These are phyloP conservation scores for Metarhizium humberi DNA, from an alignment of 2,329 filamentous ascomycete species.

Conservation along the genomic window DNA sequence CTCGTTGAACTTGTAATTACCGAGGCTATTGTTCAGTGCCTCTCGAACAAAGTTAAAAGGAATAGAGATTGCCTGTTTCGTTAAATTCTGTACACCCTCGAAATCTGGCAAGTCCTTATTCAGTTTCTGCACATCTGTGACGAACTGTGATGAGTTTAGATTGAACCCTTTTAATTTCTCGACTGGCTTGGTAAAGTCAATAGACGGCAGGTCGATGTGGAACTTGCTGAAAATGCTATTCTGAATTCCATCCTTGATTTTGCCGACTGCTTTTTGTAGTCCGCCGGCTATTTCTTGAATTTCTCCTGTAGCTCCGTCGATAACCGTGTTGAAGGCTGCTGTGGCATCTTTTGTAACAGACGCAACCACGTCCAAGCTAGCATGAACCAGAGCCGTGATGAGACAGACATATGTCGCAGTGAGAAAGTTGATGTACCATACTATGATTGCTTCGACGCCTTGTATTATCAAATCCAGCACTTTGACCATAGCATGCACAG, in stretches of 20 bases:
- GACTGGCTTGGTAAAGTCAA: slow-evolving; percentile 59
- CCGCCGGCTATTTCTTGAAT: slow-evolving; percentile 49
- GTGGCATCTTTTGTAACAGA: slow-evolving; percentile 44
- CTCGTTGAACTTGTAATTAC: slow-evolving; percentile 68
- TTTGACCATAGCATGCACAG: slow-evolving; percentile 69
- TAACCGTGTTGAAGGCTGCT: slow-evolving; percentile 37
- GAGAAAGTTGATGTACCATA: slow-evolving; percentile 89
- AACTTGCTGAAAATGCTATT: slow-evolving; percentile 41
- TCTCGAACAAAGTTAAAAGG: slow-evolving; percentile 76
- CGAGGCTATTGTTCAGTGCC: slow-evolving; percentile 61
- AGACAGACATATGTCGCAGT: slow-evolving; percentile 86
- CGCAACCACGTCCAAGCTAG: slow-evolving; percentile 61
- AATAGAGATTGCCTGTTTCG: slow-evolving; percentile 60
- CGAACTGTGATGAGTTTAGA: slow-evolving; percentile 56
- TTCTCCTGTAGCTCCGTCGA: slow-evolving; percentile 45
- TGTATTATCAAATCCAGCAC: slow-evolving; percentile 73
- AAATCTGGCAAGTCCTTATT: slow-evolving; percentile 78
- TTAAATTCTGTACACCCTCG: slow-evolving; percentile 72
- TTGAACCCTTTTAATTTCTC: slow-evolving; percentile 60
- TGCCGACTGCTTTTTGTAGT: slow-evolving; percentile 37
- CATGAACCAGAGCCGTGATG: slow-evolving; percentile 72
- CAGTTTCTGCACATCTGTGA: slow-evolving; percentile 59
- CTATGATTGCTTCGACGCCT: slow-evolving; percentile 74
- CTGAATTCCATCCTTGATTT: slow-evolving; percentile 34
- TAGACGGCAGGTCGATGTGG: slow-evolving; percentile 31